Base-by-base conservation (phyloP, 2,329 filamentous ascomycete species). In the Stylonectria norvegica region DNA sequence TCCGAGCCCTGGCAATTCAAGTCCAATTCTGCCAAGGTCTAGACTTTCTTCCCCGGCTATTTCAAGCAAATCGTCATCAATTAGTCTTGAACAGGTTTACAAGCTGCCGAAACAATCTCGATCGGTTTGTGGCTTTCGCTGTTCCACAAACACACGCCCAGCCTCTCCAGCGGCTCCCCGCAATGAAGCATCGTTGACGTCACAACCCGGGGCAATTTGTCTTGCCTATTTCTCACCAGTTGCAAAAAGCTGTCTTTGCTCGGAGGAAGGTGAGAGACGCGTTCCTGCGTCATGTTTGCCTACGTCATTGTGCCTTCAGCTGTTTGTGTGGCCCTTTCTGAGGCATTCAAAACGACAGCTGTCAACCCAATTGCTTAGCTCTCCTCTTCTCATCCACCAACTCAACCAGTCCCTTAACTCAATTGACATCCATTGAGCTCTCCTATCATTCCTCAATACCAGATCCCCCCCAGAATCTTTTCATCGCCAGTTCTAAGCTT, bases 111-210 rank as follows among this genome's bases (percentile, higher is more conserved):
- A n/a, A n/a, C n/a, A n/a, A n/a, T n/a, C n/a, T n/a, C n/a, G n/a
- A n/a, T n/a, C n/a, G n/a, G n/a, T n/a, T n/a, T n/a, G n/a, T n/a
- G n/a, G n/a, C n/a, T n/a, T n/a, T n/a, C n/a, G n/a, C n/a, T n/a
- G n/a, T n/a, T n/a, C n/a, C n/a, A n/a, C n/a, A n/a, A n/a, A n/a
- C n/a, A n/a, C n/a, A n/a, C n/a, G n/a, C n/a, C n/a, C n/a, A 12
- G 15, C 10, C 15, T n/a, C n/a, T n/a, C n/a, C n/a, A n/a, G n/a
- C n/a, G 18, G 31, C 36, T 34, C 36, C 27, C 25, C 39, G 34
- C 36, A 42, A 23, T 33, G 29, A 9, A 27, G 48, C 48, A 43
- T 52, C 52, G 49, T 53, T 53, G 54, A 57, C 54, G 54, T 57
- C 54, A 57, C 34, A 36, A 33, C 34, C 44, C 36, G 49, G 43